These are phyloP conservation scores for Fusarium citri DNA, from an alignment of 2,329 filamentous ascomycete genomes.

Conservation along the genomic window DNA sequence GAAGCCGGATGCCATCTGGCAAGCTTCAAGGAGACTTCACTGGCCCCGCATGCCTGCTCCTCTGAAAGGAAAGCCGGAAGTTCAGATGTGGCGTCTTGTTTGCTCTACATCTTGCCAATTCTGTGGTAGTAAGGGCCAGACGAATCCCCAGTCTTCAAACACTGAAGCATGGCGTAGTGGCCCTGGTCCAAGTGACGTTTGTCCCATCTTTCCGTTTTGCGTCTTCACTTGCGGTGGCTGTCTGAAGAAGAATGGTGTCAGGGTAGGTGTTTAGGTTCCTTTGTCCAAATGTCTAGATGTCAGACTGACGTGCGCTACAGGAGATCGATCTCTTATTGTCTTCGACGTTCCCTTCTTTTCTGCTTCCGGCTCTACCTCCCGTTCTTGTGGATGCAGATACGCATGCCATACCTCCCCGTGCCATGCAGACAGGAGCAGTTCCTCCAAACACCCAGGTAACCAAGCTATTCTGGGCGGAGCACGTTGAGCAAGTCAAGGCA, in stretches of 20 bases:
- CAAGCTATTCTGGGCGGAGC: conserved; percentile 73
- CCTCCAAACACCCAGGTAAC: conserved; percentile 63
- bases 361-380: conserved; percentile 77
- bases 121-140: conserved; percentile 62
- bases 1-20: conserved; percentile 77
- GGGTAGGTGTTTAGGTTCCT: conserved; percentile 63
- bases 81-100: conserved; percentile 81
- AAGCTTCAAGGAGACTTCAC: conserved; percentile 72
- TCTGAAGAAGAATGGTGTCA: conserved; percentile 69
- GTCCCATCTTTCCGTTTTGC: conserved; percentile 78
- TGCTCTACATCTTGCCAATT: conserved; percentile 74
- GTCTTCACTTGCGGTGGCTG: conserved; percentile 75
- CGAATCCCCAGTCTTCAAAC: conserved; percentile 36
- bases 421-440: conserved; percentile 64
- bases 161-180: conserved; percentile 67
- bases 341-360: conserved; percentile 66
- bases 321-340: conserved; percentile 77
- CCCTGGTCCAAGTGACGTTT: conserved; percentile 70
- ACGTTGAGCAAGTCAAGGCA: conserved; percentile 70
- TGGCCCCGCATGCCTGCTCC: conserved; percentile 77
- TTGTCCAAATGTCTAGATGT: conserved; percentile 7
- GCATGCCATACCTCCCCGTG: conserved; percentile 68
- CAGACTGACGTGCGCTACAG: conserved; percentile 57
- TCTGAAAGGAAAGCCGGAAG: conserved; percentile 72
- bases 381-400: conserved; percentile 71